Percentiles rank a stretch among this genome's conserved stretches.
These are phyloP conservation scores for Penicillium silybi DNA, from an alignment of 495 filamentous ascomycete genomes.

Conservation along the genomic window DNA sequence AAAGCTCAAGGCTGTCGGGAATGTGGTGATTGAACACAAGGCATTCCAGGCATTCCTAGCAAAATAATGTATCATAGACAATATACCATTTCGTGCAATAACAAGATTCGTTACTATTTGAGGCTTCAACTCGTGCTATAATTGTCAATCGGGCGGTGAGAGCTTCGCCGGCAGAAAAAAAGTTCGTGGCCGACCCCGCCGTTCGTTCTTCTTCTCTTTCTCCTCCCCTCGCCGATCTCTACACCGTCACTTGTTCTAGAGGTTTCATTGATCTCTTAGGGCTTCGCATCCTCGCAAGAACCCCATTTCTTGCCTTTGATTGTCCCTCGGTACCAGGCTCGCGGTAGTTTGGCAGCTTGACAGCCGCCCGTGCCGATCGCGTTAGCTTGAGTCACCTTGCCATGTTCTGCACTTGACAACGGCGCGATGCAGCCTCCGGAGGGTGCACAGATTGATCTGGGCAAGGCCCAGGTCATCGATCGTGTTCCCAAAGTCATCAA, in stretches of 20 bases:
- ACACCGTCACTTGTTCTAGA: not conserved
- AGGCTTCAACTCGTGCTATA: not conserved
- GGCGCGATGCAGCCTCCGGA: constrained; percentile 47
- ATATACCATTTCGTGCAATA: constrained; percentile 6
- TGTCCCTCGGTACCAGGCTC: not conserved
- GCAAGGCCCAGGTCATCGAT: constrained; percentile 88
- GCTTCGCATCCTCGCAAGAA: not conserved
- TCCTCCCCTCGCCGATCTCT: constrained; percentile 3
- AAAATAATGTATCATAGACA: constrained; percentile 42
- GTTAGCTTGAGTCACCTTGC: constrained; percentile 32
- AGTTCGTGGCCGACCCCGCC: constrained; percentile 32
- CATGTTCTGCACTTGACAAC: constrained; percentile 41
- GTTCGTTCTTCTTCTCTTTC: constrained; percentile 13
- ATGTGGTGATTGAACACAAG: constrained; percentile 89
- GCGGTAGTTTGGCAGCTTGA: constrained; percentile 13
- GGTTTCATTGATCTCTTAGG: not conserved
- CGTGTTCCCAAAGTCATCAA: constrained; percentile 84
- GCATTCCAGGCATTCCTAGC: constrained; percentile 88
- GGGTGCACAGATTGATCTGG: constrained; percentile 48
- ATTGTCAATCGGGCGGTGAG: constrained; percentile 4
- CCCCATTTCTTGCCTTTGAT: not conserved
- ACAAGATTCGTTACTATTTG: not conserved
- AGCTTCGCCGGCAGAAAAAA: constrained; percentile 32
- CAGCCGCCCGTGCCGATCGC: constrained; percentile 21
- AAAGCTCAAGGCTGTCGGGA: constrained; percentile 64